phyloP scores from a whole-genome alignment of 306 rosid species.

The Inga oerstediana region DNA sequence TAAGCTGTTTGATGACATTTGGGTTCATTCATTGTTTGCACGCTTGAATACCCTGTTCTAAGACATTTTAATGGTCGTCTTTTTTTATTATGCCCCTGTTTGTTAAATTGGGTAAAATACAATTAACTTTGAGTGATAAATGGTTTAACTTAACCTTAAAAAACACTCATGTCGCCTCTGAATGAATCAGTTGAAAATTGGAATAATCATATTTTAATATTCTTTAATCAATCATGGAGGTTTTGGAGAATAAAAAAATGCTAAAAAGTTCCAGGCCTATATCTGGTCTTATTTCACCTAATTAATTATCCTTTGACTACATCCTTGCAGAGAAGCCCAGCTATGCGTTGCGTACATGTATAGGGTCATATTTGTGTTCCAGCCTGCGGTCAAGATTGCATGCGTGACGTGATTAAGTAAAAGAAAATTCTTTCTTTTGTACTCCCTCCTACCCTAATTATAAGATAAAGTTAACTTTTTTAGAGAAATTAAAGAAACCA shows the following conservation, averaged over 20 bases:
- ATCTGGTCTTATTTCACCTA: neutral
- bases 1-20: constrained; percentile 11
- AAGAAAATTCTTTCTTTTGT: neutral
- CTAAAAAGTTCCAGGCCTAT: neutral
- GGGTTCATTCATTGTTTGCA: neutral
- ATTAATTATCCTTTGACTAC: neutral
- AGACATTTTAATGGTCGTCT: neutral
- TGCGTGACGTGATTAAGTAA: no score
- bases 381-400: neutral
- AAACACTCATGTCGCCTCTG: neutral
- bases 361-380: neutral
- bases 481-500: no score
- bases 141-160: neutral
- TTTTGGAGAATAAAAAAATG: neutral
- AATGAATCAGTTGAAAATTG: neutral
- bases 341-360: neutral
- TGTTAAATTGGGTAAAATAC: neutral
- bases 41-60: neutral
- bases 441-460: no score
- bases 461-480: no score
- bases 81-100: neutral
- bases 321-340: neutral
- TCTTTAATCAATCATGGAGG: neutral
- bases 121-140: neutral
- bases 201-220: neutral